Conservation (phyloP, 176 grass and related monocot species). For the Aegilops bicornis region DNA sequence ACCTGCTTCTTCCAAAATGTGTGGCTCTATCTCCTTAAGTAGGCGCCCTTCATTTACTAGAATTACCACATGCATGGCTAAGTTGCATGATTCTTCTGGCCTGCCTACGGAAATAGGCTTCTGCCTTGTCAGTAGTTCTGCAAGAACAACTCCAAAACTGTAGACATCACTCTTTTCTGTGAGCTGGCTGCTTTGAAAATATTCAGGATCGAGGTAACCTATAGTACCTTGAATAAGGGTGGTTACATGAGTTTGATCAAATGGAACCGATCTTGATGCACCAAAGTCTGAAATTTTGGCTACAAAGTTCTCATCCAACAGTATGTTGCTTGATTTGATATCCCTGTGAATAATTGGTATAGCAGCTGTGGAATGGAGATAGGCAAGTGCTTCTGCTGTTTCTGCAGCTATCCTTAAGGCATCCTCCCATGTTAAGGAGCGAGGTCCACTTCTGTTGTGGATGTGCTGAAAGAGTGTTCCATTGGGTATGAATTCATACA, state of each 20-base stretch:
- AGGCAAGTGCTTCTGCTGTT: constrained; percentile 40
- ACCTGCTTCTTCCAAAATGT: constrained; percentile 42
- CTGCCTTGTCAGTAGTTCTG: constrained; percentile 46
- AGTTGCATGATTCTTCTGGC: constrained; percentile 42
- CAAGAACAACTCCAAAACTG: constrained; percentile 62
- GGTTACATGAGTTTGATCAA: constrained; percentile 57
- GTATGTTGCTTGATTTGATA: constrained; percentile 59
- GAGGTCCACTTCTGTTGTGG: constrained; percentile 4
- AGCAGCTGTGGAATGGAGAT: constrained; percentile 42
- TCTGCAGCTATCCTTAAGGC: constrained; percentile 42
- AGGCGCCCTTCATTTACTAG: constrained; percentile 32
- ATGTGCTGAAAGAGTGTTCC: constrained; percentile 60
- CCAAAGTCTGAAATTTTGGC: constrained; percentile 67
- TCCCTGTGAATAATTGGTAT: constrained; percentile 59
- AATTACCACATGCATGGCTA: constrained; percentile 40
- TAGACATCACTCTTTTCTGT: constrained; percentile 61
- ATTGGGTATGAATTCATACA: constrained; percentile 66
- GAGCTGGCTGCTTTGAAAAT: constrained; percentile 46
- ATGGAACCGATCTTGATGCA: constrained; percentile 52
- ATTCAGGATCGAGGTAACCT: constrained; percentile 64
- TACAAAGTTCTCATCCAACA: constrained; percentile 45
- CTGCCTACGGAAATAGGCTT: constrained; percentile 41
- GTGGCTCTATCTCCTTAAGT: constrained; percentile 34
- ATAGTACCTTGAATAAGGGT: constrained; percentile 62
- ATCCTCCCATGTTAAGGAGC: constrained; percentile 39